These are phyloP conservation scores for Colletotrichum nymphaeae DNA, from an alignment of 2,329 filamentous ascomycete genomes.

Conservation along the genomic window DNA sequence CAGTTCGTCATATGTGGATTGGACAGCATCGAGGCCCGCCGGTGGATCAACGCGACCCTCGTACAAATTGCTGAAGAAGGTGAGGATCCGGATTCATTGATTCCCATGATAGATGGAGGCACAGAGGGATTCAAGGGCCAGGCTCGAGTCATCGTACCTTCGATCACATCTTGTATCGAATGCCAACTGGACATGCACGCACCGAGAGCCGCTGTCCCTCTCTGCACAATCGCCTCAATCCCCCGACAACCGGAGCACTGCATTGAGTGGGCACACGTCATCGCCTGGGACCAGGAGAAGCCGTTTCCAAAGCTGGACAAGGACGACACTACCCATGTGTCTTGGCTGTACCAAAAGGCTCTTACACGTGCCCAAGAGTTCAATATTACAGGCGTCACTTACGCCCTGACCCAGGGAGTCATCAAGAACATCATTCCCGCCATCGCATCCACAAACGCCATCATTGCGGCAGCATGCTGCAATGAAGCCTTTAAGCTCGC, in stretches of 20 bases:
- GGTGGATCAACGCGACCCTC: constrained; percentile 97
- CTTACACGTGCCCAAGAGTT: constrained; percentile 86
- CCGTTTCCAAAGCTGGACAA: constrained; percentile 90
- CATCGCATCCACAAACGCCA: constrained; percentile 97
- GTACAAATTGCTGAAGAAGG: constrained; percentile 86
- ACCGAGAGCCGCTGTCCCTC: constrained; percentile 93
- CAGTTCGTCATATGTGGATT: constrained; percentile 92
- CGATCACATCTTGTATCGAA: constrained; percentile 95
- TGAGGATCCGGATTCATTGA: constrained; percentile 84
- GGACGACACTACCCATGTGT: constrained; percentile 95
- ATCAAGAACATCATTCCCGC: constrained; percentile 99
- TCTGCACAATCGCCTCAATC: constrained; percentile 96
- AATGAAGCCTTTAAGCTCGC: constrained; percentile 97
- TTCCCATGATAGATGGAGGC: constrained; percentile 94
- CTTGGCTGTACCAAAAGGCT: constrained; percentile 94
- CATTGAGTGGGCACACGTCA: constrained; percentile 98
- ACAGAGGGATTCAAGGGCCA: constrained; percentile 99
- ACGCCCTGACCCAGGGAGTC: constrained; percentile 94
- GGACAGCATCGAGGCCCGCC: constrained; percentile 96
- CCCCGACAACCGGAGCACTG: constrained; percentile 98
- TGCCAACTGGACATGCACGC: constrained; percentile 99
- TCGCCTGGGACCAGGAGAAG: constrained; percentile 92
- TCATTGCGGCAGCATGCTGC: constrained; percentile 94
- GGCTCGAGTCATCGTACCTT: constrained; percentile 89
- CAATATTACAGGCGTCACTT: constrained; percentile 91